phyloP scores from a whole-genome alignment of 768 basidiomycete genomes.

The Paxillus rubicundulus region DNA sequence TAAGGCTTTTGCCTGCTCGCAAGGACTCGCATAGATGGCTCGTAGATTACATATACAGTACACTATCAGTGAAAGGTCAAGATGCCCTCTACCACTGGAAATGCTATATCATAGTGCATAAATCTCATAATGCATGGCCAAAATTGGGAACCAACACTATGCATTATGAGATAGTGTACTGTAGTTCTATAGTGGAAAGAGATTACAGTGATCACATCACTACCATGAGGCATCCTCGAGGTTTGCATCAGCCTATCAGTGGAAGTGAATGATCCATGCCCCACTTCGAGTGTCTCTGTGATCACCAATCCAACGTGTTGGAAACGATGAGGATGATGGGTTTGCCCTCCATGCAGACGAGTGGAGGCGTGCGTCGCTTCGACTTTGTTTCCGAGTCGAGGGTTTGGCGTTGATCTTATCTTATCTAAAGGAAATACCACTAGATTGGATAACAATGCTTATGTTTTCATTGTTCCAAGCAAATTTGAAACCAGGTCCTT shows the following conservation, averaged over 20 bases:
- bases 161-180: no score
- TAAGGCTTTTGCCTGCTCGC: no score
- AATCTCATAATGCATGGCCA: no score
- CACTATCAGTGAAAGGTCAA: no score
- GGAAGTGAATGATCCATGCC: not conserved
- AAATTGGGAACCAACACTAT: no score
- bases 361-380: not conserved
- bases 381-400: not conserved
- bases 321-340: not conserved
- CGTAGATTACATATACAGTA: no score
- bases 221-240: constrained; percentile 19
- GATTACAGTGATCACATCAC: not conserved
- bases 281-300: not conserved
- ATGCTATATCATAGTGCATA: no score
- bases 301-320: not conserved
- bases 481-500: not conserved
- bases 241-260: not conserved
- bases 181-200: no score
- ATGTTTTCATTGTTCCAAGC: constrained; percentile 4
- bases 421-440: constrained; percentile 5
- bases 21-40: no score
- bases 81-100: no score
- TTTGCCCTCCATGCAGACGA: not conserved
- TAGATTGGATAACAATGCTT: constrained; percentile 1
- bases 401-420: constrained; percentile 1